Evolutionary conservation across 176 grass and related monocot genomes (phyloP), one percentile per base, ranked within the genome.

Genomic region (Elymus sibiricus): DNA sequence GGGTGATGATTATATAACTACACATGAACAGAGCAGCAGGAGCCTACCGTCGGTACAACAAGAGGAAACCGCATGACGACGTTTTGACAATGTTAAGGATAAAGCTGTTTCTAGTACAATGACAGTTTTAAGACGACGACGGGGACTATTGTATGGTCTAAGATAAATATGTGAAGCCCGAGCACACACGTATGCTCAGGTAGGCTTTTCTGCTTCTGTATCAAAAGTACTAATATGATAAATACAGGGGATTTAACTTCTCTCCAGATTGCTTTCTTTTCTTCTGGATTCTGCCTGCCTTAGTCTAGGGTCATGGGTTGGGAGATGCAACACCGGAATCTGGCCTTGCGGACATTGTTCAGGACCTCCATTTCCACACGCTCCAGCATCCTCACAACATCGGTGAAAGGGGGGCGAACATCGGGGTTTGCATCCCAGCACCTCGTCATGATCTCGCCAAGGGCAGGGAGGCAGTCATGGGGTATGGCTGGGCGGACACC

Each of bases 351-450:
- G 47, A 89, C 90, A 38, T 75, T 83, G 49, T 39, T 83, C 46
- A 92, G 1, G 21, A 92, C 84, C 60, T 92, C 90, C 46, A 79
- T 42, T 83, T 92, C 90, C 68, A 89, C 90, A 35, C 86, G 79
- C 55, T 92, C 90, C 35, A 92, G 84, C 90, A 92, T 89, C 27
- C 74, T 83, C 17, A 92, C 90, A 11, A 92, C 19, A 79, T 92
- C 90, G 0, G 47, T 69, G 65, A 92, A 89, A 1, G 79, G 65
- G 27, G 90, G 87, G n/a, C 83, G 90, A 9, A 83, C 79, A 6
- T 89, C 79, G 9, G 90, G 83, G 69, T 92, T 83, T 11, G 87
- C 66, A 14, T 92, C 90, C 90, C 90, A 92, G 83, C 90, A 92
- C 55, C 90, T 86, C 28, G 90, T 89, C 87, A 92, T 92, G 74